Conservation (phyloP, 176 grass and related monocot species). For the Bromus sterilis region DNA sequence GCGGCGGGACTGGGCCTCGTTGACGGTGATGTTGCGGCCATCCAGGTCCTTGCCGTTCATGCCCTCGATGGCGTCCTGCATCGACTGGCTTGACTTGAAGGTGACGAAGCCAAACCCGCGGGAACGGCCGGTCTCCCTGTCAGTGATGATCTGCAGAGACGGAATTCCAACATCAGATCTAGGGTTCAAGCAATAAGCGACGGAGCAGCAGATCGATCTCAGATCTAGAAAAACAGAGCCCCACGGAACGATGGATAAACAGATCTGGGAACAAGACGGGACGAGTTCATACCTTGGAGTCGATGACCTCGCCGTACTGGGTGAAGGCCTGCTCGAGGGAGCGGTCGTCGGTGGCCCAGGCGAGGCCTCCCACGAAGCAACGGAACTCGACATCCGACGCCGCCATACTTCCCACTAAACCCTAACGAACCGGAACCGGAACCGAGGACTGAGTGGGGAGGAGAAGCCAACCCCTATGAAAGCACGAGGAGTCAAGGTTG, state of each 20-base stretch:
- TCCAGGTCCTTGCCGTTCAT: constrained; percentile 85
- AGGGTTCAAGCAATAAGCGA: background rate
- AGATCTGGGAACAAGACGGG: too few relatives aligned
- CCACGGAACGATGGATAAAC: too few relatives aligned
- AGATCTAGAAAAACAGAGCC: background rate
- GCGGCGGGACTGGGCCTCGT: constrained; percentile 78
- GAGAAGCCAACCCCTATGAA: constrained; percentile 73
- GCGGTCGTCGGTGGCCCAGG: constrained; percentile 77
- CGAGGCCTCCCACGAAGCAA: constrained; percentile 90
- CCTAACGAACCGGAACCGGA: constrained; percentile 25
- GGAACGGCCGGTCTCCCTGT: constrained; percentile 87
- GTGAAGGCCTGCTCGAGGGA: constrained; percentile 82
- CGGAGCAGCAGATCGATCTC: background rate
- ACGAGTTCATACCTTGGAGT: constrained; percentile 57
- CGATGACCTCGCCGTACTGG: constrained; percentile 57
- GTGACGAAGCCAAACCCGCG: constrained; percentile 89
- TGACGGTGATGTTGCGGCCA: constrained; percentile 88
- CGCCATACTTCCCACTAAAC: constrained; percentile 49
- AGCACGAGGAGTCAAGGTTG: constrained; percentile 23
- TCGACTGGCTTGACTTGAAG: constrained; percentile 55
- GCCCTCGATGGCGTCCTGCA: constrained; percentile 72
- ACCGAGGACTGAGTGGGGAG: constrained; percentile 53
- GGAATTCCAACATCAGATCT: background rate
- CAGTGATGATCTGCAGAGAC: constrained; percentile 63
- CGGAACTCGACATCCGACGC: constrained; percentile 89